phyloP scores from a whole-genome alignment of 768 basidiomycete species.

The Tricholoma saponaceum region DNA sequence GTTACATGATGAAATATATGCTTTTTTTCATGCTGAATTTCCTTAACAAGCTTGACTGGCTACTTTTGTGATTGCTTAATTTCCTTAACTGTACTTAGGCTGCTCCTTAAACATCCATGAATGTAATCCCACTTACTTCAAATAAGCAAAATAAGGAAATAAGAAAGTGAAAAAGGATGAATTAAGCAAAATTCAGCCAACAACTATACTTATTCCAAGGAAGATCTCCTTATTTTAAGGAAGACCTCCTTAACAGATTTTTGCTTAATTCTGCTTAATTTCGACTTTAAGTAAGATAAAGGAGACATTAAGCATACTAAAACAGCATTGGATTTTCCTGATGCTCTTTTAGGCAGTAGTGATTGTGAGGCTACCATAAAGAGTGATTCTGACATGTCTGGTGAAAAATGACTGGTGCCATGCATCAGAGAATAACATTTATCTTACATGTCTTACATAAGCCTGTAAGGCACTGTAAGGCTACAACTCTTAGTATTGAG shows the following conservation, averaged over 20 bases:
- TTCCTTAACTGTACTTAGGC: neutral
- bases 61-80: neutral
- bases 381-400: too few relatives aligned
- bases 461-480: too few relatives aligned
- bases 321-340: too few relatives aligned
- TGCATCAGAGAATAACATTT: too few relatives aligned
- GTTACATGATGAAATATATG: neutral
- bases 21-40: neutral
- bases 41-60: neutral
- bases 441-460: too few relatives aligned
- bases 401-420: too few relatives aligned
- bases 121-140: neutral
- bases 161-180: neutral
- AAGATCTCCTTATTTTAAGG: neutral
- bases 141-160: neutral
- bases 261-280: neutral
- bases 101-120: neutral
- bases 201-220: neutral
- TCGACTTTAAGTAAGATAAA: too few relatives aligned
- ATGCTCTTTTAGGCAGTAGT: too few relatives aligned
- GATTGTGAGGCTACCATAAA: too few relatives aligned
- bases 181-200: neutral
- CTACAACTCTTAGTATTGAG: too few relatives aligned
- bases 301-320: too few relatives aligned
- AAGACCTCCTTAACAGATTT: neutral